Evolutionary conservation across 140 eudicot species (phyloP).

Genomic region (Erigeron philadelphicus): DNA sequence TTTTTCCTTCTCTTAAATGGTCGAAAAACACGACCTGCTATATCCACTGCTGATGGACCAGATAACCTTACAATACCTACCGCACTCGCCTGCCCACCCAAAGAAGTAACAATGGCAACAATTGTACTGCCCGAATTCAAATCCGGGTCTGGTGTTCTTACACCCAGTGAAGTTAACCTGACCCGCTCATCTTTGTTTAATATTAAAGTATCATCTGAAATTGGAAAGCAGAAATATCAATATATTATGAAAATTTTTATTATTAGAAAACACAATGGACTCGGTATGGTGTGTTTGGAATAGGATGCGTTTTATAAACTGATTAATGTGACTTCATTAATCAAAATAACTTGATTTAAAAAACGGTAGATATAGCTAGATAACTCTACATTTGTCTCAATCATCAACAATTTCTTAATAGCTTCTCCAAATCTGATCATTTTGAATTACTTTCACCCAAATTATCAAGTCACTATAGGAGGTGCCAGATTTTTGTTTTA

Average conservation of each 20-base stretch:
- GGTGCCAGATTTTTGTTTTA: too few relatives aligned
- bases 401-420: too few relatives aligned
- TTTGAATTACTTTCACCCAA: too few relatives aligned
- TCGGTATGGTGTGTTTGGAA: neutral
- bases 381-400: too few relatives aligned
- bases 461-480: too few relatives aligned
- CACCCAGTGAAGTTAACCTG: constrained; percentile 19
- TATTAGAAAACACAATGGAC: neutral
- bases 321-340: neutral
- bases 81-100: constrained; percentile 91
- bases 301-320: neutral
- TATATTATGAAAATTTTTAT: neutral
- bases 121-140: constrained; percentile 56
- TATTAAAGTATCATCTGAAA: constrained; percentile 46
- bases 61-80: constrained; percentile 92
- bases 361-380: too few relatives aligned
- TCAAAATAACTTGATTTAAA: neutral
- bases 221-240: neutral
- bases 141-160: constrained; percentile 32
- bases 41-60: constrained; percentile 67
- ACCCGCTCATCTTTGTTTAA: constrained; percentile 58
- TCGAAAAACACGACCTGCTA: constrained; percentile 58
- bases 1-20: constrained; percentile 43
- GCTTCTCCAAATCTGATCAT: too few relatives aligned
- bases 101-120: constrained; percentile 96